Conservation (phyloP, 2,329 filamentous ascomycete species). For the Pseudocercospora fijiensis region DNA sequence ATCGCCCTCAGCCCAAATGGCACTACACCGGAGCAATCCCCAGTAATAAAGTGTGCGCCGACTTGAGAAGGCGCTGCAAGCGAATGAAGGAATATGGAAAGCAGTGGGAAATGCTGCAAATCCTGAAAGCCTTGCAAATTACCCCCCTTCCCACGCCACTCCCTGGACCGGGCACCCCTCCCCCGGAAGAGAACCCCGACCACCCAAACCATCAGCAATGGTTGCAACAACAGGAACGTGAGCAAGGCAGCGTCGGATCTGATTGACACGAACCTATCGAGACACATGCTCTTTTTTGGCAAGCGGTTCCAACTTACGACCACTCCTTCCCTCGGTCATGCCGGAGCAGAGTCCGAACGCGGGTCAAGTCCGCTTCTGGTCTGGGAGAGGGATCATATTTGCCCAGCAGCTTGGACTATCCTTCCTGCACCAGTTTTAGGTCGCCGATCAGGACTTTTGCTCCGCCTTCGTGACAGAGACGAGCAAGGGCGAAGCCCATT, state of each 20-base stretch:
- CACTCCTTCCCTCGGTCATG: constrained; percentile 25
- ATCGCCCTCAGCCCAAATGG: constrained; percentile 36
- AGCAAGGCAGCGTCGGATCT: constrained; percentile 1
- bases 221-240: background rate
- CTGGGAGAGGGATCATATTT: constrained; percentile 26
- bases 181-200: constrained; percentile 1
- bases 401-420: constrained; percentile 19
- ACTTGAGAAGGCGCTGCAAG: constrained; percentile 32
- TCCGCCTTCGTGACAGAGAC: constrained; percentile 22
- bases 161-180: constrained; percentile 1
- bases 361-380: constrained; percentile 24
- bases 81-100: constrained; percentile 34
- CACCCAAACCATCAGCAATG: background rate
- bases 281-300: too few species aligned
- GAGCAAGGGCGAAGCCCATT: constrained; percentile 25
- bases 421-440: constrained; percentile 26
- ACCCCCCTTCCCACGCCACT: constrained; percentile 4
- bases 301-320: background rate
- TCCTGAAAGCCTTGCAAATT: constrained; percentile 31
- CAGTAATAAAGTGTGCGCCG: constrained; percentile 32
- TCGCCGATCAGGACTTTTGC: constrained; percentile 26
- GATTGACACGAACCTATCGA: background rate
- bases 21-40: constrained; percentile 30
- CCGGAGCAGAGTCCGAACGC: constrained; percentile 22
- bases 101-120: constrained; percentile 31